Evolutionary conservation across 2,329 filamentous ascomycete genomes (phyloP).

Genomic region (Venturia nashicola): DNA sequence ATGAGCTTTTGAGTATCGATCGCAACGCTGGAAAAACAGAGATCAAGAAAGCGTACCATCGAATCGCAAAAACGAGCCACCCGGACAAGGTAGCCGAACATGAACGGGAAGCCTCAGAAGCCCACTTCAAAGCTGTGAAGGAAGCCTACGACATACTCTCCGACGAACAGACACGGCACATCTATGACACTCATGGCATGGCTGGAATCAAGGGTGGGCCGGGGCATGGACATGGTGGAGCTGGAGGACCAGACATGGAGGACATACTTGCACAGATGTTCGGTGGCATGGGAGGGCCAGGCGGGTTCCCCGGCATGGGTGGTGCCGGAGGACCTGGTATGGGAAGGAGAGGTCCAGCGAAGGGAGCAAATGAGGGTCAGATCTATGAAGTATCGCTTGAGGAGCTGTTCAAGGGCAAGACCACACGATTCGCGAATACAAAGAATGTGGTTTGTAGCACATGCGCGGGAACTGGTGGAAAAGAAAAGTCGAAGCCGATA

Average conservation of each 20-base stretch:
- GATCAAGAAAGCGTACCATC: constrained; percentile 55
- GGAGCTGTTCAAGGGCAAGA: constrained; percentile 97
- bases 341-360: constrained; percentile 38
- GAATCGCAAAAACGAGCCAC: constrained; percentile 67
- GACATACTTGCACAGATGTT: constrained; percentile 94
- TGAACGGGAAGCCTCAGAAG: constrained; percentile 72
- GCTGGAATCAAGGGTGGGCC: constrained; percentile 75
- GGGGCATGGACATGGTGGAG: constrained; percentile 50
- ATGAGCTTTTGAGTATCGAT: constrained; percentile 64
- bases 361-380: constrained; percentile 75
- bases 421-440: constrained; percentile 88
- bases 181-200: constrained; percentile 95
- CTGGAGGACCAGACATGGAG: constrained; percentile 63
- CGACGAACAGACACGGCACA: constrained; percentile 83
- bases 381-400: constrained; percentile 85
- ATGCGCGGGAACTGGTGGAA: constrained; percentile 83
- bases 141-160: constrained; percentile 96
- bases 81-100: constrained; percentile 91
- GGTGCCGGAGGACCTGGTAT: constrained; percentile 40
- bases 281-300: constrained; percentile 48
- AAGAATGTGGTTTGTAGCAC: constrained; percentile 82
- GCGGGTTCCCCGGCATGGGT: constrained; percentile 46
- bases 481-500: constrained; percentile 77
- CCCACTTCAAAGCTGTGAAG: constrained; percentile 83
- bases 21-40: constrained; percentile 62